Percentiles rank a stretch among this genome's conserved stretches.
Conservation (phyloP, 176 grass and related monocot genomes). For the Raddia distichophylla region DNA sequence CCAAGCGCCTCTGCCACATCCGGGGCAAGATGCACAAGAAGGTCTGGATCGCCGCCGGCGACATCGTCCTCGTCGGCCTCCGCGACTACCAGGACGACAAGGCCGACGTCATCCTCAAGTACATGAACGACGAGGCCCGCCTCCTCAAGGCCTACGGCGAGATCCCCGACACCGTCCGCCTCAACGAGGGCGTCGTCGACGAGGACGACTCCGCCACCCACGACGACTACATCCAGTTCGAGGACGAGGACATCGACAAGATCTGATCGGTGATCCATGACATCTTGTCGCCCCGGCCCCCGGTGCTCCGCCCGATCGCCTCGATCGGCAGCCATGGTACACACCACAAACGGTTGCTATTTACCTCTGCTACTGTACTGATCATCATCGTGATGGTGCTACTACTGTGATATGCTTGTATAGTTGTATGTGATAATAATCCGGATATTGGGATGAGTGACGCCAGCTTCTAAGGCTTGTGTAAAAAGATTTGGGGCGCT, state of each 20-base stretch:
- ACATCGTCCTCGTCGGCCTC: conserved; percentile 57
- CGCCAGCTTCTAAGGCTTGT: background rate
- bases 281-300: background rate
- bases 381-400: background rate
- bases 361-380: background rate
- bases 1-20: conserved; percentile 56
- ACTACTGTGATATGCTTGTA: background rate
- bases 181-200: conserved; percentile 70
- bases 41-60: conserved; percentile 56
- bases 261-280: conserved; percentile 19
- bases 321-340: background rate
- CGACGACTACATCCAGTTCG: conserved; percentile 65
- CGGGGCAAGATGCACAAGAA: conserved; percentile 65
- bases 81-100: conserved; percentile 66
- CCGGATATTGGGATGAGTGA: background rate
- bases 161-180: conserved; percentile 58
- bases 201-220: conserved; percentile 50
- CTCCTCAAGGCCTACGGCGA: conserved; percentile 68
- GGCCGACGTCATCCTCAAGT: conserved; percentile 62
- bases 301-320: too few species aligned
- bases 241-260: conserved; percentile 75
- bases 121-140: conserved; percentile 60
- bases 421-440: background rate
- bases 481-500: background rate
- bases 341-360: background rate